Evolutionary conservation across 1,284 basidiomycete genomes (phyloP).

Genomic region (Microbotryum saponariae): DNA sequence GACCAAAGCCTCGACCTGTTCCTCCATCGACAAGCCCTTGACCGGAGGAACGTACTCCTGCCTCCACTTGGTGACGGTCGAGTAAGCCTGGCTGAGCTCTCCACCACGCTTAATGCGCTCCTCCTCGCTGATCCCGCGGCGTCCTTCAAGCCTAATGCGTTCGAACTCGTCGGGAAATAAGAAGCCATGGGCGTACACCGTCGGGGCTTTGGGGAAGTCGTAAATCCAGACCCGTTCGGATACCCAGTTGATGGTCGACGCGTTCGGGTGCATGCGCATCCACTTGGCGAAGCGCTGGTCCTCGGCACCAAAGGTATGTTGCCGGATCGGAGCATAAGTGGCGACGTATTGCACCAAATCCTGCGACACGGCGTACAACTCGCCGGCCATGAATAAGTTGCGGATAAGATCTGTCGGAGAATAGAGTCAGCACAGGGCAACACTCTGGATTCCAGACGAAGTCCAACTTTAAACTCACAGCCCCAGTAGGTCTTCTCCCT

Average conservation of each 20-base stretch:
- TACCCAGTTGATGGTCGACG: conserved; percentile 71
- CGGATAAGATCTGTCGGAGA: conserved; percentile 63
- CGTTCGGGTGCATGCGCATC: conserved; percentile 81
- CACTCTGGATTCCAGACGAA: background rate
- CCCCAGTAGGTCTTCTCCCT: conserved; percentile 80
- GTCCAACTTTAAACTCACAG: conserved; percentile 44
- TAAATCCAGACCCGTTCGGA: conserved; percentile 97
- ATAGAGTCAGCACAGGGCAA: background rate
- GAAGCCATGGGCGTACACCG: conserved; percentile 88
- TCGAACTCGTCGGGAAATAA: conserved; percentile 86
- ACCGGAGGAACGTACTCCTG: conserved; percentile 66
- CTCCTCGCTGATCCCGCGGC: conserved; percentile 39
- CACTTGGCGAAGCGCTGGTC: conserved; percentile 89
- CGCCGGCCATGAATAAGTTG: conserved; percentile 91
- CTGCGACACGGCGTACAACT: conserved; percentile 85
- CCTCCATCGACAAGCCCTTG: conserved; percentile 56
- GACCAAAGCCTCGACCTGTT: conserved; percentile 84
- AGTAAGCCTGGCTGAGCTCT: conserved; percentile 47
- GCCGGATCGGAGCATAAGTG: conserved; percentile 59
- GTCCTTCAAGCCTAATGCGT: conserved; percentile 50
- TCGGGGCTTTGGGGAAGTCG: conserved; percentile 87
- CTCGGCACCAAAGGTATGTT: conserved; percentile 72
- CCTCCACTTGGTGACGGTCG: conserved; percentile 79
- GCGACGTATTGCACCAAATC: conserved; percentile 84
- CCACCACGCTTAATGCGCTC: conserved; percentile 36